phyloP scores from a whole-genome alignment of 345 rosid species.

The Bruguiera gymnorhiza region DNA sequence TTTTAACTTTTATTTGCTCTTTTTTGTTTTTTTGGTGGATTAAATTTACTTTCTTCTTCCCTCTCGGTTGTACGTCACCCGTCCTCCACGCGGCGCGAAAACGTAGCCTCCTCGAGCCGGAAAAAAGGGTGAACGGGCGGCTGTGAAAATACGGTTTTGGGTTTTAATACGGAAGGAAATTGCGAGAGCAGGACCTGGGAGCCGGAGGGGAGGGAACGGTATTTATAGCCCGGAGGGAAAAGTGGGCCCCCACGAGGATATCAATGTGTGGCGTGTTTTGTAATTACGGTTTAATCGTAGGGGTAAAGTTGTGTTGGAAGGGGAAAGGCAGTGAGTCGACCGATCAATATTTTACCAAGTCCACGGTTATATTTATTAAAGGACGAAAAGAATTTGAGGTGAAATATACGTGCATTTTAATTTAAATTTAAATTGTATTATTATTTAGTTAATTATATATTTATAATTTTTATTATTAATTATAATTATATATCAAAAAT shows the following conservation, averaged over 20 bases:
- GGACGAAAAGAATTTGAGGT: too few relatives aligned
- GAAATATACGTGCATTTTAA: too few relatives aligned
- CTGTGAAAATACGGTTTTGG: conserved; percentile 11
- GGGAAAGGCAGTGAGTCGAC: too few relatives aligned
- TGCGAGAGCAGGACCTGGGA: neutral
- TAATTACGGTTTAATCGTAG: neutral
- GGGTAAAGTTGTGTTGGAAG: neutral
- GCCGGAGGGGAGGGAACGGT: too few relatives aligned
- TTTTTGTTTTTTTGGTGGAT: too few relatives aligned
- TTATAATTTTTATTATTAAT: too few relatives aligned
- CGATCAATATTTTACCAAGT: too few relatives aligned
- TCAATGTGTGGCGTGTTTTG: conserved; percentile 4
- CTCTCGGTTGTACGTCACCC: conserved; percentile 37
- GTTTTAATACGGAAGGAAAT: neutral
- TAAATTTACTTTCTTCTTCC: conserved; percentile 18
- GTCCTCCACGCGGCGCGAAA: conserved; percentile 50
- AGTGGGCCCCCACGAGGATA: neutral
- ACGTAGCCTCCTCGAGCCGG: conserved; percentile 44
- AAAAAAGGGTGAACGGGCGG: neutral
- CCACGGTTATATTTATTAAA: too few relatives aligned
- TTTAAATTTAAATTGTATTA: too few relatives aligned
- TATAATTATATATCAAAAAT: too few relatives aligned
- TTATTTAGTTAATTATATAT: too few relatives aligned
- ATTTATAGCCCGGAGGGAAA: neutral
- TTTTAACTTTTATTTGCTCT: too few relatives aligned